phyloP scores from a whole-genome alignment of 768 basidiomycete species.

The Xerocomus brunneocitrinus region DNA sequence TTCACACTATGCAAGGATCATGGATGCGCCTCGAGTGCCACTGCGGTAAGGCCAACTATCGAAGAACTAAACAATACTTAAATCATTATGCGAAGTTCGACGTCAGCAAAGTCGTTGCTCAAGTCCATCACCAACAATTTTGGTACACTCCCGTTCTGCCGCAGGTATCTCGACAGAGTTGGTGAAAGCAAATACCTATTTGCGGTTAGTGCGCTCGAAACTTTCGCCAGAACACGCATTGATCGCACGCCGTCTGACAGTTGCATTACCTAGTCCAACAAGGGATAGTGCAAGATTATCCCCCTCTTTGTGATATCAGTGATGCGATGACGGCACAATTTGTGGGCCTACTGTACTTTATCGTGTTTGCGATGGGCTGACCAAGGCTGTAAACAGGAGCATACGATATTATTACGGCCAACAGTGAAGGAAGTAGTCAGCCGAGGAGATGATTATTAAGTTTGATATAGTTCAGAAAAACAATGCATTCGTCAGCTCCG shows the following conservation, averaged over 20 bases:
- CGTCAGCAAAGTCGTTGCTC: slow-evolving; percentile 79
- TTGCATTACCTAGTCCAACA: slow-evolving; percentile 86
- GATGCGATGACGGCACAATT: slow-evolving; percentile 95
- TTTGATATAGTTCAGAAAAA: slow-evolving; percentile 11
- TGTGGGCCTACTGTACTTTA: slow-evolving; percentile 37
- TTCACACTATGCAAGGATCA: slow-evolving; percentile 83
- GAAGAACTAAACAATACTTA: not conserved
- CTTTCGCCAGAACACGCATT: not conserved
- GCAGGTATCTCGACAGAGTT: slow-evolving; percentile 87
- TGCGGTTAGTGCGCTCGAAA: slow-evolving; percentile 50
- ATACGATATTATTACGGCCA: slow-evolving; percentile 80
- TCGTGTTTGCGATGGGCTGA: slow-evolving; percentile 4
- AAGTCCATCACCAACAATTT: slow-evolving; percentile 89
- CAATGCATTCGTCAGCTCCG: not conserved
- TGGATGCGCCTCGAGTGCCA: slow-evolving; percentile 66
- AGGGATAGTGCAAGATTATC: slow-evolving; percentile 88
- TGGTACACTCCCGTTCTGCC: slow-evolving; percentile 92
- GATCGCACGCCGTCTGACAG: slow-evolving; percentile 35
- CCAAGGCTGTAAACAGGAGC: slow-evolving; percentile 49
- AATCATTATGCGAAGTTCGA: slow-evolving; percentile 49
- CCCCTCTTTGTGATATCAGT: slow-evolving; percentile 79
- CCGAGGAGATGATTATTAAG: slow-evolving; percentile 75
- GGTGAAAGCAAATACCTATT: slow-evolving; percentile 93
- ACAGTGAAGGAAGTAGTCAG: slow-evolving; percentile 83
- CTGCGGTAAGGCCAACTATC: slow-evolving; percentile 51